Evolutionary conservation across 495 filamentous ascomycete genomes (phyloP), one percentile per base, ranked within the genome.

Genomic region (Penicillium lagena): DNA sequence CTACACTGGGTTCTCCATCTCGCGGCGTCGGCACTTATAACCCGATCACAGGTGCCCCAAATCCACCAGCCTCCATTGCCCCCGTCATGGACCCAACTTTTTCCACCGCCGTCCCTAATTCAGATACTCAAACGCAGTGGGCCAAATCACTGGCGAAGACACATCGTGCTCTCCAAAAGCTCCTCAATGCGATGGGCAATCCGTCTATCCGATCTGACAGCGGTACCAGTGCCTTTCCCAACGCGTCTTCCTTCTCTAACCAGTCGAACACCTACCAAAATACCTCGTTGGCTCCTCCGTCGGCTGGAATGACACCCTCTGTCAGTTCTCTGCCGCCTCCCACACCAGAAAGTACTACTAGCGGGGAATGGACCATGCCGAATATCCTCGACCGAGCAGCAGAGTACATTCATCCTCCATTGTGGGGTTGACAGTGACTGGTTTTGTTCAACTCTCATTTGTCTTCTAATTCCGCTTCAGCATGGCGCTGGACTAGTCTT

Each of bases 371-470:
- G 71, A 57, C 69, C 15, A 62, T 69, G 11, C 69, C 67, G 2
- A 72, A 68, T 43, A 56, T 75, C 22, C 35, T 75, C 12, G 71
- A 72, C 39, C 64, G 71, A 13, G 71, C 71, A 12, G 56, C 62
- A 27, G 71, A 75, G 48, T 75, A 71, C 43, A 73, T 75, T 27
- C 71, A 75, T 35, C 67, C 71, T 13, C 69, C 71, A 5, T 51
- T 75, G 15, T 72, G 71, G 71, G 56, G 68, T 28, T 72, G 58
- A 30, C n/a, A n/a, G 31, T 35, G 12, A 12, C 2, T 22, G 4
- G 0, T 22, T 6, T 22, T 17, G 29, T 30, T 34, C 45, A 14
- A 39, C 13, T 31, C 22, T 35, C 12, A 36, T 35, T 33, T 34
- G 2, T 22, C 35, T 40, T 47, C 15, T 31, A 9, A 34, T 34